Evolutionary conservation across 257 asterid species (phyloP).

Genomic region (Nicotiana benthamiana): DNA sequence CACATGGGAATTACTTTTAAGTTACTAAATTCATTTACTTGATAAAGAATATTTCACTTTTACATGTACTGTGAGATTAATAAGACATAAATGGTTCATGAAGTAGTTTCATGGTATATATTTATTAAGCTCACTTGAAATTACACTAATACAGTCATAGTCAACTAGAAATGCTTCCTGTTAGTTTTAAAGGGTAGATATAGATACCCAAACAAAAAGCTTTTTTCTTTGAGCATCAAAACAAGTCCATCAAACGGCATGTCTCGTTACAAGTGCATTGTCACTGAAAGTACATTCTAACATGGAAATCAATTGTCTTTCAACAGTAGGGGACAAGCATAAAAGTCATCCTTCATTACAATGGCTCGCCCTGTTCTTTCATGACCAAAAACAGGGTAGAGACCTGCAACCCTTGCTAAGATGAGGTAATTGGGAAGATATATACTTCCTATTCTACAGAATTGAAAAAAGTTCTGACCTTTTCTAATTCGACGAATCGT

Average conservation of each 20-base stretch:
- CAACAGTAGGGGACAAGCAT: not conserved
- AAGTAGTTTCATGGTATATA: not conserved
- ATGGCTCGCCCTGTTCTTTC: not conserved
- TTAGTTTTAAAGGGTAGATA: not conserved
- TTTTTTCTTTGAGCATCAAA: not conserved
- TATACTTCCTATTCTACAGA: not conserved
- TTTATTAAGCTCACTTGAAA: not conserved
- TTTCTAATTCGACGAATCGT: constrained; percentile 57
- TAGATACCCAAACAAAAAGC: not conserved
- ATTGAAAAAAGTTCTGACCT: constrained; percentile 33
- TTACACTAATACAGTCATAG: not conserved
- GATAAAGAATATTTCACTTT: not conserved
- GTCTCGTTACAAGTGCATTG: not conserved
- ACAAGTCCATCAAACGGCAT: not conserved
- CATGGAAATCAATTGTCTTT: not conserved
- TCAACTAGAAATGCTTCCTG: not conserved
- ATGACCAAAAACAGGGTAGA: not conserved
- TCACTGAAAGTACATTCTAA: not conserved
- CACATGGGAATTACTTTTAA: constrained; percentile 12
- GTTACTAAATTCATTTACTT: constrained; percentile 8
- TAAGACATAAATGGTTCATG: not conserved
- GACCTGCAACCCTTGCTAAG: not conserved
- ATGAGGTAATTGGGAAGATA: not conserved
- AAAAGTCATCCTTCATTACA: not conserved
- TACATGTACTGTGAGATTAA: not conserved